phyloP scores from a whole-genome alignment of 306 rosid species.

The Alnus rubra region DNA sequence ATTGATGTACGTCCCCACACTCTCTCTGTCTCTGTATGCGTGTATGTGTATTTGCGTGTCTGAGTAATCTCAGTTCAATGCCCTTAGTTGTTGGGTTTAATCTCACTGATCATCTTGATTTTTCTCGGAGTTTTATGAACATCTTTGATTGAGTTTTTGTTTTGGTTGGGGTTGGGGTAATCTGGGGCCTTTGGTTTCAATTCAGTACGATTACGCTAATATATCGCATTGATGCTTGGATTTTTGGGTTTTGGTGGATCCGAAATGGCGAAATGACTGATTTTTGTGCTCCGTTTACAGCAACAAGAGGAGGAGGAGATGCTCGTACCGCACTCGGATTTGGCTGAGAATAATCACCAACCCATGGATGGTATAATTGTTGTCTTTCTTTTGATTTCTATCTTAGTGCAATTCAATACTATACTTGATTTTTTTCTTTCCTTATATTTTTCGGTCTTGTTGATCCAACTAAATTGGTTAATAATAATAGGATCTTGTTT shows the following conservation, averaged over 20 bases:
- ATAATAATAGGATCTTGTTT: conserved; percentile 21
- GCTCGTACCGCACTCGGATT: conserved; percentile 82
- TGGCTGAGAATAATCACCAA: conserved; percentile 76
- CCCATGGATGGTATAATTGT: conserved; percentile 70
- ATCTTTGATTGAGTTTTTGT: conserved; percentile 15
- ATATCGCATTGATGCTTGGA: conserved; percentile 33
- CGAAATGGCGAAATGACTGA: conserved; percentile 33
- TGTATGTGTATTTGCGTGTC: background rate
- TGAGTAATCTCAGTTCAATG: conserved; percentile 1
- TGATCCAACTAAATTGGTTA: conserved; percentile 9
- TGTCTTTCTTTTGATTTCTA: background rate
- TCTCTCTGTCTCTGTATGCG: background rate
- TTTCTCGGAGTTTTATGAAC: conserved; percentile 1
- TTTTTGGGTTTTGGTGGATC: conserved; percentile 52
- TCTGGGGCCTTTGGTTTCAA: conserved; percentile 51
- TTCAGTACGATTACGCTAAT: conserved; percentile 32
- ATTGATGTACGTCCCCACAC: conserved; percentile 57
- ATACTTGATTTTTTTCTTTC: conserved; percentile 8
- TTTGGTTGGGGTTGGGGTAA: conserved; percentile 28
- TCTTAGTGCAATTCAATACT: background rate
- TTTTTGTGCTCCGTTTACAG: conserved; percentile 39
- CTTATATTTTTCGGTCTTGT: background rate
- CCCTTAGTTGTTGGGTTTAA: background rate
- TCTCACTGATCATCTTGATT: conserved; percentile 5
- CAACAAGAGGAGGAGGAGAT: conserved; percentile 95